A percentile compares a stretch with the other conserved stretches of the same genome.
Evolutionary conservation across 352 stramenopile species (phyloP).

Genomic region (Elongisporangium prolatum): DNA sequence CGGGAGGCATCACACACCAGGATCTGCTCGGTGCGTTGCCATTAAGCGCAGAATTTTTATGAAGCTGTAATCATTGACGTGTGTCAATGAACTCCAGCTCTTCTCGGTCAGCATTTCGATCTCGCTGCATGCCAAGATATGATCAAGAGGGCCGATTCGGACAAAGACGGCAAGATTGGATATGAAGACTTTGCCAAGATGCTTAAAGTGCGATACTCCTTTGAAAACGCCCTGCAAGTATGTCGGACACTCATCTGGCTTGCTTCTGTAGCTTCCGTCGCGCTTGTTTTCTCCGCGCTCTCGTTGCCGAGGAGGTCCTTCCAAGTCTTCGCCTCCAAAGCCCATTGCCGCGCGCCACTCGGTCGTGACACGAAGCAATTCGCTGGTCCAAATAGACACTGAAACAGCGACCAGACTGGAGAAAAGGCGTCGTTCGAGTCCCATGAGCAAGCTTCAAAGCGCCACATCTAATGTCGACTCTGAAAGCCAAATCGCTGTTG

Average conservation of each 20-base stretch:
- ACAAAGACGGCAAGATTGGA: slow-evolving; percentile 66
- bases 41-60: background rate
- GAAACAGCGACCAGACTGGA: background rate
- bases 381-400: slow-evolving; percentile 15
- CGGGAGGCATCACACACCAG: slow-evolving; percentile 48
- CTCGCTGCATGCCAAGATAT: slow-evolving; percentile 50
- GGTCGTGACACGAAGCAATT: slow-evolving; percentile 13
- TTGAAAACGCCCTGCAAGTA: background rate
- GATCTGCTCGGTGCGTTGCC: slow-evolving; percentile 30
- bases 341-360: slow-evolving; percentile 11
- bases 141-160: slow-evolving; percentile 50
- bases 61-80: background rate
- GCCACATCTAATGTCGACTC: too few species aligned
- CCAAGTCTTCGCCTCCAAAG: slow-evolving; percentile 11
- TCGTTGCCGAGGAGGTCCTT: slow-evolving; percentile 8
- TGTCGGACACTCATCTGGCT: background rate
- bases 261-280: slow-evolving; percentile 4
- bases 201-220: slow-evolving; percentile 26
- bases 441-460: background rate
- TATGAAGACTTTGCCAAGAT: slow-evolving; percentile 73
- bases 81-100: background rate
- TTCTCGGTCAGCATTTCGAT: slow-evolving; percentile 65
- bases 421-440: slow-evolving; percentile 21
- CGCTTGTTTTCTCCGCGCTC: slow-evolving; percentile 4
- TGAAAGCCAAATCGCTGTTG: too few species aligned